Evolutionary conservation across 2,329 filamentous ascomycete genomes (phyloP), one percentile per base, ranked within the genome.

Genomic region (Stachybotrys echinatus): DNA sequence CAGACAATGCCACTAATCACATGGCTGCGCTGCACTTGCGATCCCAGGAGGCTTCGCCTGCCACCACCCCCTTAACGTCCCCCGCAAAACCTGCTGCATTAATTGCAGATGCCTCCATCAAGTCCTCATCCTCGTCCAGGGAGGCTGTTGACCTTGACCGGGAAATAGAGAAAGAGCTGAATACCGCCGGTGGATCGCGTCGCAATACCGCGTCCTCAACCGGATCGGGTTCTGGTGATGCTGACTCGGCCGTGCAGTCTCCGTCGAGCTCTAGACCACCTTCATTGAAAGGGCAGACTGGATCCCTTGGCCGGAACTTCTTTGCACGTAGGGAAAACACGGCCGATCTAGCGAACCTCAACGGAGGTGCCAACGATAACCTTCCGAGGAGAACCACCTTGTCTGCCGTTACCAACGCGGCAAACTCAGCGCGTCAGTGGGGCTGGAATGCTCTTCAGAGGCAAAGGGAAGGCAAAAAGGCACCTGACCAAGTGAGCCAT

Each of bases 21-120:
- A 89, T 91, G 75, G 84, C 85, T 49, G 83, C 82, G 38, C 73
- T 89, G 38, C 83, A 86, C n/a, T 79, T 74, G 18, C 75, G 80
- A 18, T 81, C 85, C 1, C 75, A 80, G 34, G 74, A 79, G n/a
- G 65, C 68, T 20, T 80, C 81, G 1, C 77, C 81, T 2, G 61
- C 67, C 6, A 70, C 72, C 12, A 75, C 76, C 50, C 71, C 61
- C 40, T 63, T 57, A 55, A 71, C 61, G 47, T 65, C 55, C 42
- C 68, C 58, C 51, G 61, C 52, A 50, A 70, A 65, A 54, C 27
- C 27, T 34, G 3, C 62, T 61, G 23, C 71, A 65, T 52, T 69
- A 68, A 12, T 56, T 65, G 4, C 68, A 18, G 10, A 40, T 3
- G 8, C 8, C 3, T n/a, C 38, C 38, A 40, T 14, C 38, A n/a